Base-by-base conservation (phyloP, 1,284 basidiomycete genomes). In the Cystobasidiaceae sp. region DNA sequence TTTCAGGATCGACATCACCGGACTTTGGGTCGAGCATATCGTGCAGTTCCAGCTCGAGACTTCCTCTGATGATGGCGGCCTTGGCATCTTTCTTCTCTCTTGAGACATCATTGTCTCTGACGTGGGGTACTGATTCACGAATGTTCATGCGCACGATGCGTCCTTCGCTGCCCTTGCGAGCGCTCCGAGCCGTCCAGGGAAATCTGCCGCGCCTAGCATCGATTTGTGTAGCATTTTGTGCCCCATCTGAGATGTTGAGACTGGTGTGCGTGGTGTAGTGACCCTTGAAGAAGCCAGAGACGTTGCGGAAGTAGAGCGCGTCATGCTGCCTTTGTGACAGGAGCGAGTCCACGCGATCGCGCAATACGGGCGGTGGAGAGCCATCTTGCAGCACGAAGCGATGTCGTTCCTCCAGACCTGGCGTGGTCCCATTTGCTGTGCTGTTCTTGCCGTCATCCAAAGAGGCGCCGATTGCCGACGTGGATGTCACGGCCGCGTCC, bases 231-330 rank as follows among this genome's bases (percentile, higher is more conserved):
- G 28, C 3, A 30, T 62, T 59, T 37, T 43, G 30, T 7, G 43
- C 15, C 34, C 27, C 39, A 54, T 56, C 56, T 13, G 64, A 39
- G 34, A 62, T 32, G 48, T 58, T 57, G 55, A 64, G 34, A 44
- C 25, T 48, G 19, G 65, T 19, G 51, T 39, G 56, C 19, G 34
- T 30, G 3, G 13, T 19, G 67, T 70, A 74, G n/a, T n/a, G 25
- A 11, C 73, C 73, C 37, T 68, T 68, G 30, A 70, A 60, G 64
- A 71, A 72, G 8, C 73, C 73, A 0, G 72, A 72, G 15, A 74
- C 45, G 61, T 74, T 74, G 56, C 66, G 69, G 21, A 54, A 66
- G 51, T 70, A 72, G 9, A 70, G 19, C n/a, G 39, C 33, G 13
- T 43, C 30, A 19, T 15, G 11, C 41, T 9, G 19, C n/a, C 11